phyloP scores from a whole-genome alignment of 345 rosid genomes.

The Schrenkiella parvula region DNA sequence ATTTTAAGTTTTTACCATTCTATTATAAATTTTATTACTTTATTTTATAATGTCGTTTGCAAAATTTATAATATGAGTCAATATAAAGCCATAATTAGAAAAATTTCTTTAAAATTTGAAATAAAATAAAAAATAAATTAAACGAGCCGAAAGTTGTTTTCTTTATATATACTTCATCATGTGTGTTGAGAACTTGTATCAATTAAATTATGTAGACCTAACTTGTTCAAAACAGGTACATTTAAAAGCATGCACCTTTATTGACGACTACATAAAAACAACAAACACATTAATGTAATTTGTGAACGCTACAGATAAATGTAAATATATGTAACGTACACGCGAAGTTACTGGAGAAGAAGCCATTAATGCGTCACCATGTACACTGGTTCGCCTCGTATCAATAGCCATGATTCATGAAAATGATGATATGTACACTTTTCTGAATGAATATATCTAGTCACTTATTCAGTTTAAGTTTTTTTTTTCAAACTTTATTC shows the following conservation, averaged over 20 bases:
- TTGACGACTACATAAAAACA: neutral
- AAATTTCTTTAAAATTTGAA: neutral
- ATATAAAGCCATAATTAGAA: neutral
- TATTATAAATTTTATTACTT: neutral
- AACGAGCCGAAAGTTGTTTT: neutral
- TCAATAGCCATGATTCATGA: neutral
- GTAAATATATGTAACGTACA: constrained; percentile 12
- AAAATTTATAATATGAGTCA: neutral
- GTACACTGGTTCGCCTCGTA: constrained; percentile 5
- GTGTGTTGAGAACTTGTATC: neutral
- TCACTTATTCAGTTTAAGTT: neutral
- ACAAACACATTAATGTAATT: neutral
- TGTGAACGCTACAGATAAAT: neutral
- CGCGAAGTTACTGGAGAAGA: constrained; percentile 22
- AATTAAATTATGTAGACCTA: neutral
- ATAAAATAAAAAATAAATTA: neutral
- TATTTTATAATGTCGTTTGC: neutral
- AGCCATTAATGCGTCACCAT: constrained; percentile 30
- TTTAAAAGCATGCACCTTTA: neutral
- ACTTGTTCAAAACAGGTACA: neutral
- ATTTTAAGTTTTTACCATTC: neutral
- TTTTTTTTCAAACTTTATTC: too few species aligned
- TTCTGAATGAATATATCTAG: neutral
- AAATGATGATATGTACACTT: neutral
- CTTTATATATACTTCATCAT: neutral